Conservation (phyloP, 352 stramenopile genomes). For the Phytopythium ostracodes region DNA sequence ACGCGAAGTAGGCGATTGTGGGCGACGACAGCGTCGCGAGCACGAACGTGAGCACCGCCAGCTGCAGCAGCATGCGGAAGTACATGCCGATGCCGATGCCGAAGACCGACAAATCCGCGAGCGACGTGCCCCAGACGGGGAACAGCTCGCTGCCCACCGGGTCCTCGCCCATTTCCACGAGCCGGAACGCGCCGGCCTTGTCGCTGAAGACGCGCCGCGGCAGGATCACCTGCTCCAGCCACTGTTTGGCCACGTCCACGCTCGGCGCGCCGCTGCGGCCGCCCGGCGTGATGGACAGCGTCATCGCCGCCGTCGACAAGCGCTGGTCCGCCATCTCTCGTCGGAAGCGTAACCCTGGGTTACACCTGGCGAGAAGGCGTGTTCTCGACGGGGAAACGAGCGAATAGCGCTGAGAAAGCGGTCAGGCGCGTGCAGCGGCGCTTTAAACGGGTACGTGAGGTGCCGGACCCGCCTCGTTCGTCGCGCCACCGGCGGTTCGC, state of each 20-base stretch:
- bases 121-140: slow-evolving; percentile 50
- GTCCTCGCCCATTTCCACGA: slow-evolving; percentile 73
- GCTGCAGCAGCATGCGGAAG: slow-evolving; percentile 68
- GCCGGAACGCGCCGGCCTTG: slow-evolving; percentile 35
- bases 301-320: slow-evolving; percentile 12
- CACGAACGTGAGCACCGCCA: slow-evolving; percentile 44
- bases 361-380: not conserved
- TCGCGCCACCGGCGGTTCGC: no score
- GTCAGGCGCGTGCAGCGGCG: no score
- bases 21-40: slow-evolving; percentile 55
- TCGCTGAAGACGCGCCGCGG: slow-evolving; percentile 40
- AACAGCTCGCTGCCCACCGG: slow-evolving; percentile 46
- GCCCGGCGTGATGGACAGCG: slow-evolving; percentile 16
- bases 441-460: not conserved
- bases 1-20: slow-evolving; percentile 65
- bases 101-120: slow-evolving; percentile 62
- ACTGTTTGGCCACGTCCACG: slow-evolving; percentile 39
- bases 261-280: slow-evolving; percentile 17
- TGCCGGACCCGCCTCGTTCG: not conserved
- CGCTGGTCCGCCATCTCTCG: slow-evolving; percentile 13
- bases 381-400: not conserved
- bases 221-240: slow-evolving; percentile 52
- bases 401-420: not conserved
- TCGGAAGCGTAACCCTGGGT: not conserved
- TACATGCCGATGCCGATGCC: slow-evolving; percentile 77